A percentile compares a stretch with the other conserved stretches of the same genome.
phyloP scores from a whole-genome alignment of 495 filamentous ascomycete species.

The Chaetomium fimeti region DNA sequence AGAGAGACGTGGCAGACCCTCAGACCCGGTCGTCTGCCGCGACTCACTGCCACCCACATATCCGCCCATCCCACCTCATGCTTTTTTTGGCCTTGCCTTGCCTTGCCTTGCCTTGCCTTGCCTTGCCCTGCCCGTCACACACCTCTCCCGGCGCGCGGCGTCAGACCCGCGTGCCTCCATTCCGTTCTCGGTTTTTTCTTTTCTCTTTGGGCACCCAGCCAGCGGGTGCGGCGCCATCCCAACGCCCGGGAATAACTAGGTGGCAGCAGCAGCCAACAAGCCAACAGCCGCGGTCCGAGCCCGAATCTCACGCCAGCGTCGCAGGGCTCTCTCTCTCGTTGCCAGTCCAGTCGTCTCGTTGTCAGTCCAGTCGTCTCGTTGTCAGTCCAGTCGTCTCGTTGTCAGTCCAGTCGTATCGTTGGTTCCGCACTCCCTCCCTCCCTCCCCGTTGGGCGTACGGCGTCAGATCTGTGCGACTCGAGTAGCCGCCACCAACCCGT shows the following conservation, averaged over 20 bases:
- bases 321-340: not conserved
- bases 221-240: not conserved
- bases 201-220: not conserved
- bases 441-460: not conserved
- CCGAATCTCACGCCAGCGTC: not conserved
- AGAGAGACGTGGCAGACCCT: conserved; percentile 16
- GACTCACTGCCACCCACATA: not conserved
- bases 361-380: too few species aligned
- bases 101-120: not conserved
- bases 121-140: not conserved
- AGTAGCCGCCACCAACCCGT: not conserved
- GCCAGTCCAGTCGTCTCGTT: too few species aligned
- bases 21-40: not conserved
- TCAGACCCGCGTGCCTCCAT: not conserved
- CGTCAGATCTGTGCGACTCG: conserved; percentile 17
- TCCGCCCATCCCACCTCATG: too few species aligned
- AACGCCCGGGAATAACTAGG: not conserved
- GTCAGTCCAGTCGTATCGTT: not conserved
- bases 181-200: not conserved
- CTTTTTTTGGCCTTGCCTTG: not conserved
- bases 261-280: not conserved
- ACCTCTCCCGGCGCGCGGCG: not conserved
- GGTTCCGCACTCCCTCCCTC: not conserved
- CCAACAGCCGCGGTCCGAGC: not conserved
- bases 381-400: not conserved